A percentile compares a stretch with the other conserved stretches of the same genome.
Evolutionary conservation across 2,329 filamentous ascomycete species (phyloP).

Genomic region (Colletotrichum sp.): DNA sequence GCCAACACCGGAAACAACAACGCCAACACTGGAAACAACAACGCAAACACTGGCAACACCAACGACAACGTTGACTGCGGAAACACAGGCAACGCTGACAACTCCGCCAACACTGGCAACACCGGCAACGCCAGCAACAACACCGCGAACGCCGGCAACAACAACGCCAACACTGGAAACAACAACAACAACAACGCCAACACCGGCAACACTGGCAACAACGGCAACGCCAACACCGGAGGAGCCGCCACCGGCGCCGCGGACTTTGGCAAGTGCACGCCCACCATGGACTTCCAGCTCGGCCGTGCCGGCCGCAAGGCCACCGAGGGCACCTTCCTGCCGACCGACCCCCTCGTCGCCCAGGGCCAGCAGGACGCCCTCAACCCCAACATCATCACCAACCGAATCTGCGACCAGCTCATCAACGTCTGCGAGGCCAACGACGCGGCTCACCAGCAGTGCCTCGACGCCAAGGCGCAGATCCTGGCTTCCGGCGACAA

Average conservation of each 20-base stretch:
- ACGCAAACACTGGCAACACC: slow-evolving; percentile 11
- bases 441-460: slow-evolving; percentile 54
- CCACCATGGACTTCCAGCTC: slow-evolving; percentile 61
- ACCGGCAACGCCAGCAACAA: neutral
- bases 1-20: slow-evolving; percentile 20
- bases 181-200: slow-evolving; percentile 27
- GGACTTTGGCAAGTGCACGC: slow-evolving; percentile 55
- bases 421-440: slow-evolving; percentile 65
- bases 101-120: slow-evolving; percentile 22
- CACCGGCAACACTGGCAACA: neutral
- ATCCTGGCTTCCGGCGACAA: slow-evolving; percentile 54
- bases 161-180: slow-evolving; percentile 26
- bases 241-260: slow-evolving; percentile 36
- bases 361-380: slow-evolving; percentile 62
- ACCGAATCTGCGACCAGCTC: slow-evolving; percentile 65
- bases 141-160: slow-evolving; percentile 14
- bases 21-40: slow-evolving; percentile 30
- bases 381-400: slow-evolving; percentile 70
- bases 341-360: slow-evolving; percentile 58
- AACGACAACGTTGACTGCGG: slow-evolving; percentile 15
- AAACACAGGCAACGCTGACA: neutral
- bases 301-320: slow-evolving; percentile 55
- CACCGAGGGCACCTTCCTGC: slow-evolving; percentile 63
- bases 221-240: neutral
- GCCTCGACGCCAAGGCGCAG: slow-evolving; percentile 51